Percentiles rank a stretch among this genome's conserved stretches.
phyloP scores from a whole-genome alignment of 2,329 filamentous ascomycete genomes.

The Mariannaea elegans region DNA sequence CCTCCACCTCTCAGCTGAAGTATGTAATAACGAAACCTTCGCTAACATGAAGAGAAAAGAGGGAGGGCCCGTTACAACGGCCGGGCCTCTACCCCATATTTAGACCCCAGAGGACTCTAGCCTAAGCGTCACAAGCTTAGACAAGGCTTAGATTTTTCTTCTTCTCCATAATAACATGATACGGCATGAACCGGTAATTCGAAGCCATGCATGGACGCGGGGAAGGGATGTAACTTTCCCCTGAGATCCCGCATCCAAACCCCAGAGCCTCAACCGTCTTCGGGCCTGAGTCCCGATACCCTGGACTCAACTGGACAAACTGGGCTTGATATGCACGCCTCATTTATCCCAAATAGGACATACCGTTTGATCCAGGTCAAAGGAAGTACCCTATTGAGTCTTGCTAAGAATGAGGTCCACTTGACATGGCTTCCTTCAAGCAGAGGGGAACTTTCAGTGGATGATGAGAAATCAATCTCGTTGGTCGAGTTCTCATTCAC shows the following conservation, averaged over 20 bases:
- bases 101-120: neutral
- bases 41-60: too few relatives aligned
- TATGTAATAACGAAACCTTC: too few relatives aligned
- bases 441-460: too few relatives aligned
- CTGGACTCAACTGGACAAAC: constrained; percentile 16
- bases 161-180: neutral
- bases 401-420: neutral
- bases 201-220: neutral
- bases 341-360: neutral
- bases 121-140: neutral
- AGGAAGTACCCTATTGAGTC: neutral
- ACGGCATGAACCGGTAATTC: neutral
- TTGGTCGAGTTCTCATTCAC: neutral
- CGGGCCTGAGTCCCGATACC: constrained; percentile 26
- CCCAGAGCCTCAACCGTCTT: constrained; percentile 2
- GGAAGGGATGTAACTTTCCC: neutral
- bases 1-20: too few relatives aligned
- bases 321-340: neutral
- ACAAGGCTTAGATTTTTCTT: neutral
- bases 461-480: too few relatives aligned
- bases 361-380: neutral
- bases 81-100: neutral
- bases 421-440: neutral
- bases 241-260: constrained; percentile 24
- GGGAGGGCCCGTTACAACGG: too few relatives aligned